These are phyloP conservation scores for Elasticomyces elasticus DNA, from an alignment of 495 filamentous ascomycete genomes.

Conservation along the genomic window DNA sequence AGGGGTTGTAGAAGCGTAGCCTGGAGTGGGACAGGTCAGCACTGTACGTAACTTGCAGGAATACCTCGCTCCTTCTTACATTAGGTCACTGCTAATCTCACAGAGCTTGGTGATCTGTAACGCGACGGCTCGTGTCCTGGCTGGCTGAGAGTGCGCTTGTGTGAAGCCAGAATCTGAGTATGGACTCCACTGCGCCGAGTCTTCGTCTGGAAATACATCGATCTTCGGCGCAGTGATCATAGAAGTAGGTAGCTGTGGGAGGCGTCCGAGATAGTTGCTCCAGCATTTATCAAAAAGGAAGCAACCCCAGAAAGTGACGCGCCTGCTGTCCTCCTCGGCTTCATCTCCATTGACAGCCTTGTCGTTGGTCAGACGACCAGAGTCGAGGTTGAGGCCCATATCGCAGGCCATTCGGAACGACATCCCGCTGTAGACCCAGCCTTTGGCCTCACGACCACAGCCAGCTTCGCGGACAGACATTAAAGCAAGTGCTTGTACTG, in stretches of 20 bases:
- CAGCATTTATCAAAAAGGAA: slow-evolving; percentile 98
- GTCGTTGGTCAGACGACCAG: slow-evolving; percentile 44
- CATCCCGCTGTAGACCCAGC: slow-evolving; percentile 98
- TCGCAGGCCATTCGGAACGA: slow-evolving; percentile 98
- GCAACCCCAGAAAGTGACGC: slow-evolving; percentile 97
- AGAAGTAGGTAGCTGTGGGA: slow-evolving; percentile 72
- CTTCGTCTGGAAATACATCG: slow-evolving; percentile 84
- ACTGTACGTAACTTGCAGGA: not conserved
- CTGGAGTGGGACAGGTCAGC: not conserved
- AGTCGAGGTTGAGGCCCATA: slow-evolving; percentile 83
- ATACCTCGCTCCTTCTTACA: slow-evolving; percentile 28
- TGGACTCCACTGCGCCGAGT: slow-evolving; percentile 73
- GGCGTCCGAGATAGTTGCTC: slow-evolving; percentile 92
- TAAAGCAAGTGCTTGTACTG: slow-evolving; percentile 84
- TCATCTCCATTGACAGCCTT: slow-evolving; percentile 57
- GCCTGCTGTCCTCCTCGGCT: slow-evolving; percentile 75
- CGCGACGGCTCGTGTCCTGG: slow-evolving; percentile 71
- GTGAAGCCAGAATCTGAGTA: slow-evolving; percentile 76
- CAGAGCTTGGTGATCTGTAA: slow-evolving; percentile 74
- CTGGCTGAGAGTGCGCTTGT: slow-evolving; percentile 62
- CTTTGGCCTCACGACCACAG: slow-evolving; percentile 87
- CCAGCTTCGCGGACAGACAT: slow-evolving; percentile 97
- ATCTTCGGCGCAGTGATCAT: slow-evolving; percentile 77
- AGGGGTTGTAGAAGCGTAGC: slow-evolving; percentile 80
- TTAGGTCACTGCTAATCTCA: slow-evolving; percentile 85